These are phyloP conservation scores for Penicillium diatomitis DNA, from an alignment of 495 filamentous ascomycete species.

Conservation along the genomic window DNA sequence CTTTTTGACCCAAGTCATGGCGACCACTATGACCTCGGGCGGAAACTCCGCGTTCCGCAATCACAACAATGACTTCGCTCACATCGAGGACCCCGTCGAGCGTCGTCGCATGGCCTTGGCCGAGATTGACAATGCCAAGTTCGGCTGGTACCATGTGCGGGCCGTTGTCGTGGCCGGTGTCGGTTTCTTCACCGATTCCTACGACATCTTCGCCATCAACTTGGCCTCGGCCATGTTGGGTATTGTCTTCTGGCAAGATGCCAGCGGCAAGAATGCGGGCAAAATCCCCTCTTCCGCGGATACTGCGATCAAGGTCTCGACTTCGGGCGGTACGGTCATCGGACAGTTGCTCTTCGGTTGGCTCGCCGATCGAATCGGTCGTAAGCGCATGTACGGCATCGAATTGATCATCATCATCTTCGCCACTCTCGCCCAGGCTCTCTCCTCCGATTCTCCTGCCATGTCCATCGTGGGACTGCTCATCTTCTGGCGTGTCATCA, in stretches of 20 bases:
- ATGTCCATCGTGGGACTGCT: constrained; percentile 68
- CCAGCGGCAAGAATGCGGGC: constrained; percentile 31
- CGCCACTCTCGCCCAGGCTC: constrained; percentile 68
- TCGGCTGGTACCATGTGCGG: constrained; percentile 71
- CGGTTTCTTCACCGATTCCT: constrained; percentile 78
- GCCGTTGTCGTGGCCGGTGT: constrained; percentile 72
- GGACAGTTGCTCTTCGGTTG: constrained; percentile 77
- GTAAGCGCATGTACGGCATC: constrained; percentile 81
- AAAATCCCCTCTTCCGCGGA: constrained; percentile 56
- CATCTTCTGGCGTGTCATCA: constrained; percentile 84
- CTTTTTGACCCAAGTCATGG: neutral
- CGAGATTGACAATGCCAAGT: constrained; percentile 28
- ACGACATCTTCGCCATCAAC: constrained; percentile 76
- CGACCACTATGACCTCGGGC: neutral
- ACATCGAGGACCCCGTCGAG: constrained; percentile 47
- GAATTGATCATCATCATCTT: constrained; percentile 86
- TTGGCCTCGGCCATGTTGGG: constrained; percentile 59
- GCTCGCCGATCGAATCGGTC: constrained; percentile 69
- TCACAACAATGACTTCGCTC: neutral
- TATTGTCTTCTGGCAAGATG: constrained; percentile 60
- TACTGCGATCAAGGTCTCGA: constrained; percentile 82
- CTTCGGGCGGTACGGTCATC: constrained; percentile 75
- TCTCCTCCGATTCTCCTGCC: constrained; percentile 53
- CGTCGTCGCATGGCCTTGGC: neutral
- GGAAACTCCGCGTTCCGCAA: constrained; percentile 1